Evolutionary conservation across 768 basidiomycete species (phyloP).

Genomic region (Suillus hirtellus): DNA sequence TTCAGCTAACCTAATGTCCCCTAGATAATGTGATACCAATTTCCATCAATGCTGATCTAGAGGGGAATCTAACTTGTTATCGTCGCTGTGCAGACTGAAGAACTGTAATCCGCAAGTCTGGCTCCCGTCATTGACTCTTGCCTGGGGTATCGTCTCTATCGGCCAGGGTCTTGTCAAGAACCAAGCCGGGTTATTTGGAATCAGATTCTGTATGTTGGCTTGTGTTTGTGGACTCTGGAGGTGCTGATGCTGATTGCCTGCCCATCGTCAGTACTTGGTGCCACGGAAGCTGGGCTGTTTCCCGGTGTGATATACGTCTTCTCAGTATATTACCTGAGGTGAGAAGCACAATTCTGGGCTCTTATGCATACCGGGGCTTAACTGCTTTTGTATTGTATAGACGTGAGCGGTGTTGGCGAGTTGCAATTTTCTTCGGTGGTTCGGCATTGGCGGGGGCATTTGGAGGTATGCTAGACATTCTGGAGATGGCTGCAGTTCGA

Average conservation of each 20-base stretch:
- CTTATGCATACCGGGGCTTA: neutral
- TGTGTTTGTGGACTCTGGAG: neutral
- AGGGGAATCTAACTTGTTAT: constrained; percentile 10
- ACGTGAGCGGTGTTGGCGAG: constrained; percentile 58
- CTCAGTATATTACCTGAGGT: constrained; percentile 58
- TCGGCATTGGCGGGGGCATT: constrained; percentile 66
- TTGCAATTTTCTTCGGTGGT: constrained; percentile 63
- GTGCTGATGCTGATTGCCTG: neutral
- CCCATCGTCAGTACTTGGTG: constrained; percentile 46
- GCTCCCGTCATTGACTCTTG: constrained; percentile 59
- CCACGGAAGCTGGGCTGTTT: constrained; percentile 60
- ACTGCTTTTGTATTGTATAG: constrained; percentile 28
- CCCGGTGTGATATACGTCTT: constrained; percentile 60
- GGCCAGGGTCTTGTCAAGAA: constrained; percentile 56
- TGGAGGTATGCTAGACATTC: constrained; percentile 40
- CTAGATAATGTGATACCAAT: constrained; percentile 28
- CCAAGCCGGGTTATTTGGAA: constrained; percentile 52
- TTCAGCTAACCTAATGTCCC: neutral
- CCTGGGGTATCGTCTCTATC: constrained; percentile 58
- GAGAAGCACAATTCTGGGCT: neutral
- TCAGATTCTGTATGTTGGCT: constrained; percentile 48
- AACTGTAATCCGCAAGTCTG: constrained; percentile 59
- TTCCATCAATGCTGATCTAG: neutral
- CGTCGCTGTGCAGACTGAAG: constrained; percentile 43
- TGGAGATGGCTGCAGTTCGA: neutral